These are phyloP conservation scores for Xylaria cubensis DNA, from an alignment of 495 filamentous ascomycete genomes.

Conservation along the genomic window DNA sequence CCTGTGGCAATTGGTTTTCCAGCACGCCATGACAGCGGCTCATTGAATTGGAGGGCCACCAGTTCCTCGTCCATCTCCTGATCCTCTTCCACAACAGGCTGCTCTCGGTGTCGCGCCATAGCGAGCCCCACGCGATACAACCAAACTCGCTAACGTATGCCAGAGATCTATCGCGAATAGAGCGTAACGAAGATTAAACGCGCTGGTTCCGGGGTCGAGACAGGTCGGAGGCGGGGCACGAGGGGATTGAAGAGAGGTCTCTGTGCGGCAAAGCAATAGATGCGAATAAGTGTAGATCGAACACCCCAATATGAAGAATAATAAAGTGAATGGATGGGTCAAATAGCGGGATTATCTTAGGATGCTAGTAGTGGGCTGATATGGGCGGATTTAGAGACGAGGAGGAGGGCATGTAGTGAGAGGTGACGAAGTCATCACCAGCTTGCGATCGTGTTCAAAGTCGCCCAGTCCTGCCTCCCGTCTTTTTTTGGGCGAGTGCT, in stretches of 20 bases:
- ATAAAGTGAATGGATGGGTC: not conserved
- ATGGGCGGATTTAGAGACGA: not conserved
- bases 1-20: constrained; percentile 86
- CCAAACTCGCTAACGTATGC: not conserved
- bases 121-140: constrained; percentile 4
- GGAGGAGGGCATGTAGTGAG: constrained; percentile 2
- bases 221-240: constrained; percentile 23
- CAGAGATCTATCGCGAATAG: not conserved
- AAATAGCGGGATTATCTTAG: not conserved
- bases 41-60: constrained; percentile 72
- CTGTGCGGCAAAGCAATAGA: constrained; percentile 1
- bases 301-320: not conserved
- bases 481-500: constrained; percentile 30
- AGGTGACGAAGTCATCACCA: constrained; percentile 26
- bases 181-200: not conserved
- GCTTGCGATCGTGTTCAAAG: constrained; percentile 24
- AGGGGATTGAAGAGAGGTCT: not conserved
- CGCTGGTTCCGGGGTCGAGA: not conserved
- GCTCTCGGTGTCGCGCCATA: constrained; percentile 41
- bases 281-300: not conserved
- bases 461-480: constrained; percentile 20
- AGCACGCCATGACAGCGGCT: constrained; percentile 88
- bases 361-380: not conserved
- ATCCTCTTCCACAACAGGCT: constrained; percentile 44
- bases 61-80: constrained; percentile 45